phyloP scores from a whole-genome alignment of 2,329 filamentous ascomycete genomes.

The Neofusicoccum parvum region DNA sequence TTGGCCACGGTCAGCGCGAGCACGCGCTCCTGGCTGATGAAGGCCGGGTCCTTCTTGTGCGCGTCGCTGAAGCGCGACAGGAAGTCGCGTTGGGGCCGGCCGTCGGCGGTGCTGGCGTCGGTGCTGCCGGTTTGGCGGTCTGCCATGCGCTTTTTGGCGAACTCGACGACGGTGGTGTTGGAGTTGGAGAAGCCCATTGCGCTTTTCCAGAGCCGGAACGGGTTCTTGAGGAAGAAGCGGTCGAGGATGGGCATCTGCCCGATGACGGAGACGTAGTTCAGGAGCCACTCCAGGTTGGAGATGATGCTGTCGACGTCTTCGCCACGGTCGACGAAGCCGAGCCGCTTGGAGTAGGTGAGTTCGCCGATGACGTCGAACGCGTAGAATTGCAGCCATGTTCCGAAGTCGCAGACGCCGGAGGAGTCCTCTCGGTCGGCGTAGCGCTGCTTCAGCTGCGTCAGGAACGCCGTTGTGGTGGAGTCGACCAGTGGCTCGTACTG shows the following conservation, averaged over 20 bases:
- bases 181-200: constrained; percentile 36
- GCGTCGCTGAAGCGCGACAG: constrained; percentile 4
- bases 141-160: constrained; percentile 30
- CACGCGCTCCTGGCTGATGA: background rate
- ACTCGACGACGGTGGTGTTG: constrained; percentile 35
- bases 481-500: constrained; percentile 30
- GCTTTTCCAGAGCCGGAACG: constrained; percentile 22
- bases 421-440: background rate
- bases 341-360: constrained; percentile 24
- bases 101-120: background rate
- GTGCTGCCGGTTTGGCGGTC: background rate
- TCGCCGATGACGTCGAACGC: constrained; percentile 26
- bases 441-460: constrained; percentile 26
- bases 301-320: constrained; percentile 22
- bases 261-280: constrained; percentile 2
- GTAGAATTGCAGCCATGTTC: constrained; percentile 43
- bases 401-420: constrained; percentile 31
- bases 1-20: constrained; percentile 4
- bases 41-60: background rate
- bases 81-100: background rate
- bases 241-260: constrained; percentile 21
- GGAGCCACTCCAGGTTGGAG: background rate
- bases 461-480: constrained; percentile 31
- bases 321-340: constrained; percentile 24
- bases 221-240: constrained; percentile 19